Conservation (phyloP, 306 rosid species). For the Cucurbita argyrosperma region DNA sequence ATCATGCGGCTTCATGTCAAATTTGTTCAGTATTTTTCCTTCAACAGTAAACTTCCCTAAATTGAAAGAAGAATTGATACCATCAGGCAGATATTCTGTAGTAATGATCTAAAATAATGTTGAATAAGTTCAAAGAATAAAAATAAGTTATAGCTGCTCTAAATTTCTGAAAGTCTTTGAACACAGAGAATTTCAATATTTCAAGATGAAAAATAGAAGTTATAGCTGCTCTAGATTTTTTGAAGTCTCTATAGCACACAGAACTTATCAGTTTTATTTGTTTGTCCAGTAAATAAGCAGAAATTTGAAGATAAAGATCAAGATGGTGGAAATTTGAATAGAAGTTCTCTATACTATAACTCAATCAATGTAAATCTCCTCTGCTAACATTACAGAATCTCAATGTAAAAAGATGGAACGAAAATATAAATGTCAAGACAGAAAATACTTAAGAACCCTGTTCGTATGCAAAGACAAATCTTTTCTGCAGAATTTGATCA, state of each 20-base stretch:
- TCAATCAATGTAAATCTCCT: not conserved
- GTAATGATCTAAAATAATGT: constrained; percentile 8
- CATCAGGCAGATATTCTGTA: not conserved
- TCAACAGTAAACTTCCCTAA: constrained; percentile 62
- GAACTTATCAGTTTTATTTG: not conserved
- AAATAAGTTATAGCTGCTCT: not conserved
- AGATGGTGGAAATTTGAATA: not conserved
- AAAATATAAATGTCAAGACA: not conserved
- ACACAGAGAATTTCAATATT: not conserved
- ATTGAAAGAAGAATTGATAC: constrained; percentile 9
- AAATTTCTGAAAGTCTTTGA: not conserved
- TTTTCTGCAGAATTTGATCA: not conserved
- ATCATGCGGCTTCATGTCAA: constrained; percentile 74
- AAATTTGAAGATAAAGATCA: not conserved
- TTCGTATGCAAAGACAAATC: not conserved
- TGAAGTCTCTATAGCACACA: not conserved
- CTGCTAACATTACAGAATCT: not conserved
- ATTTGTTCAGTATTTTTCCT: constrained; percentile 58
- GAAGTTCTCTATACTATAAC: not conserved
- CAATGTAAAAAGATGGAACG: not conserved
- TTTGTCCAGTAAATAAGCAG: not conserved
- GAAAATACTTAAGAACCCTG: not conserved
- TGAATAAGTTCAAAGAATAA: not conserved
- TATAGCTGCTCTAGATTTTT: not conserved
- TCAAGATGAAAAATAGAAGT: not conserved